Base-by-base conservation (phyloP, 2,329 filamentous ascomycete species). In the Penicillium fuscoglaucum region DNA sequence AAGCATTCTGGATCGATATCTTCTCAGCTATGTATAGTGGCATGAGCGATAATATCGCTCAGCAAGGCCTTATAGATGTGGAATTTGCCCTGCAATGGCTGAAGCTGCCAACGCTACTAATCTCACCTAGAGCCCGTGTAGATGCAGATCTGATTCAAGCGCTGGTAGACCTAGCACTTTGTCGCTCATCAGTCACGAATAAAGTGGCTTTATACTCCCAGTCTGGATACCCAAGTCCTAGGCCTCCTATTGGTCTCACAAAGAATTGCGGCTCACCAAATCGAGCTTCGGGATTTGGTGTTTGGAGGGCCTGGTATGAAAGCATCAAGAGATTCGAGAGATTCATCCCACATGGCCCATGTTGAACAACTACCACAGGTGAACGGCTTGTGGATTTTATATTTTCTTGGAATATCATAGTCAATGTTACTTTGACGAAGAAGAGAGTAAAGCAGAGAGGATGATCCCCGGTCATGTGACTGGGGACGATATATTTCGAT, bases 71-170 rank as follows among this genome's bases (percentile, higher is more conserved):
- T 21, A 12, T 41, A 52, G 2, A 41, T 9, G 8, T 47, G 21
- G 15, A 13, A 10, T 57, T 47, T 57, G 17, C 19, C 13, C 19
- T 57, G 28, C 21, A 43, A 37, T 28, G 5, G 35, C 6, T 53
- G n/a, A 9, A 65, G 47, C 43, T 62, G 47, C 43, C 54, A 26
- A 24, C 50, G 43, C 43, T 65, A 49, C 8, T 52, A 49, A n/a
- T 39, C 17, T 39, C 17, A 1, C 35, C n/a, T 39, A 9, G 35
- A n/a, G 17, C 35, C 17, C 9, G 12, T 39, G 8, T 39, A 4
- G 17, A 39, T 39, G 35, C 8, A 24, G 21, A 24, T 3, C 21
- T 13, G n/a, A 41, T 41, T 41, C 40, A 15, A 24, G 40, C 15
- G 4, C n/a, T 39, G 35, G 35, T 17, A n/a, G 19, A 21, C 19